These are phyloP conservation scores for Pyrenula massariospora DNA, from an alignment of 495 filamentous ascomycete species.

Conservation along the genomic window DNA sequence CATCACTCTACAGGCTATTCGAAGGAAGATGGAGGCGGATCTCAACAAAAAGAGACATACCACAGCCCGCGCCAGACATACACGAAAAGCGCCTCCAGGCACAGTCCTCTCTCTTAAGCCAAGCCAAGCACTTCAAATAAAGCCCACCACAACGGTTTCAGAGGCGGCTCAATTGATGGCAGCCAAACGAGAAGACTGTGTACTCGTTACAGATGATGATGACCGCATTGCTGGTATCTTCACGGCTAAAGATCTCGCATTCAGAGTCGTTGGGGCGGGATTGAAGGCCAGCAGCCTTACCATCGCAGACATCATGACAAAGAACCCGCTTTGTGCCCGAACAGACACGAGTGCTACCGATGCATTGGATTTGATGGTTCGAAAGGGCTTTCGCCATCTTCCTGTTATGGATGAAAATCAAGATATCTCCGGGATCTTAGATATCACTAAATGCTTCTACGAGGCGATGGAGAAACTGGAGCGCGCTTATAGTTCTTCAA, in stretches of 20 bases:
- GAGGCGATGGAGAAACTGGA: slow-evolving; percentile 99
- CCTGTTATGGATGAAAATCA: slow-evolving; percentile 99
- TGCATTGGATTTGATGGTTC: slow-evolving; percentile 92
- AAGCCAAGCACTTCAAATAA: slow-evolving; percentile 94
- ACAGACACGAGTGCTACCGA: slow-evolving; percentile 98
- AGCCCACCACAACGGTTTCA: slow-evolving; percentile 85
- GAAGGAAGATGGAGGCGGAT: slow-evolving; percentile 90
- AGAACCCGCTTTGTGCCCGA: slow-evolving; percentile 92
- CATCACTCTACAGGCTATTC: slow-evolving; percentile 60
- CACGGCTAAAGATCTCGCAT: slow-evolving; percentile 96
- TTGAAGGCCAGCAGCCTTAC: slow-evolving; percentile 81
- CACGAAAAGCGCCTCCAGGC: slow-evolving; percentile 87
- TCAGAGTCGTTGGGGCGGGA: slow-evolving; percentile 89
- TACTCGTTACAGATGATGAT: slow-evolving; percentile 97
- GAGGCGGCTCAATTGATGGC: slow-evolving; percentile 99
- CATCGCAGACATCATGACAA: slow-evolving; percentile 98
- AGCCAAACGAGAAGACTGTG: slow-evolving; percentile 95
- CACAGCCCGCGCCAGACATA: slow-evolving; percentile 62
- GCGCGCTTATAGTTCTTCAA: slow-evolving; percentile 88
- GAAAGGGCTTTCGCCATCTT: slow-evolving; percentile 93
- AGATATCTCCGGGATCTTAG: slow-evolving; percentile 93
- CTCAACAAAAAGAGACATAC: slow-evolving; percentile 92
- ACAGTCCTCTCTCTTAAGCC: slow-evolving; percentile 92
- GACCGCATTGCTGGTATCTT: slow-evolving; percentile 97
- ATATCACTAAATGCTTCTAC: slow-evolving; percentile 99